Conservation (phyloP, 2,329 filamentous ascomycete species). For the Phyllosticta capitalensis region DNA sequence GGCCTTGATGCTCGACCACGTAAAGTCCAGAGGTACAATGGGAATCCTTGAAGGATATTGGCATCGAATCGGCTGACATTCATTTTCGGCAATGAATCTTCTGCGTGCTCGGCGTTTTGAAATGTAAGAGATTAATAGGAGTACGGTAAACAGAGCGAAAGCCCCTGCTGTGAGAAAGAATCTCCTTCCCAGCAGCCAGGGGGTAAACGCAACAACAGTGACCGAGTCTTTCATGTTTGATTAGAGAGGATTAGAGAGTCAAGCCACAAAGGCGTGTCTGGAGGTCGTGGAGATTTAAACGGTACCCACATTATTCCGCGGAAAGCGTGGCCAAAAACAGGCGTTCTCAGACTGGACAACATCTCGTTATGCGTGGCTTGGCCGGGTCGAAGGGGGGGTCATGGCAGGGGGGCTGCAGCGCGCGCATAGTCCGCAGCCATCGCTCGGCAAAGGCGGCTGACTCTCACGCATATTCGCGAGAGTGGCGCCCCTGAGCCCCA, state of each 20-base stretch:
- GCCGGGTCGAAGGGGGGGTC: not conserved
- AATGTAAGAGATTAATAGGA: not conserved
- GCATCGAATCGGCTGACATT: not conserved
- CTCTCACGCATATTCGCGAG: not conserved
- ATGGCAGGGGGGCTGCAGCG: not conserved
- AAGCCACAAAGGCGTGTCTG: not conserved
- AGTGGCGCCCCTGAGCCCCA: not conserved
- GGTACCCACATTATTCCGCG: not conserved
- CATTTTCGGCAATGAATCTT: not conserved
- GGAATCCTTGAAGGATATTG: not conserved
- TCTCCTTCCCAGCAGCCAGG: not conserved
- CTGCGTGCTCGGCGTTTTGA: not conserved
- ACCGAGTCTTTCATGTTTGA: not conserved
- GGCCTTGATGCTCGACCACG: not conserved
- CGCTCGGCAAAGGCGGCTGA: not conserved
- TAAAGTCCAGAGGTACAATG: not conserved
- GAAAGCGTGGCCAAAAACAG: not conserved
- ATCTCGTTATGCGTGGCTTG: not conserved
- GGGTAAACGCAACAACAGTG: not conserved
- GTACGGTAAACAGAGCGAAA: not conserved
- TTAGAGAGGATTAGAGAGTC: not conserved
- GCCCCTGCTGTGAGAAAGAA: not conserved
- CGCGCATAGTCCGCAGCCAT: not conserved
- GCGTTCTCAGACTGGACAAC: not conserved
- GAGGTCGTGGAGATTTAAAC: not conserved